Conservation (phyloP, 306 rosid species). For the Medicago truncatula region DNA sequence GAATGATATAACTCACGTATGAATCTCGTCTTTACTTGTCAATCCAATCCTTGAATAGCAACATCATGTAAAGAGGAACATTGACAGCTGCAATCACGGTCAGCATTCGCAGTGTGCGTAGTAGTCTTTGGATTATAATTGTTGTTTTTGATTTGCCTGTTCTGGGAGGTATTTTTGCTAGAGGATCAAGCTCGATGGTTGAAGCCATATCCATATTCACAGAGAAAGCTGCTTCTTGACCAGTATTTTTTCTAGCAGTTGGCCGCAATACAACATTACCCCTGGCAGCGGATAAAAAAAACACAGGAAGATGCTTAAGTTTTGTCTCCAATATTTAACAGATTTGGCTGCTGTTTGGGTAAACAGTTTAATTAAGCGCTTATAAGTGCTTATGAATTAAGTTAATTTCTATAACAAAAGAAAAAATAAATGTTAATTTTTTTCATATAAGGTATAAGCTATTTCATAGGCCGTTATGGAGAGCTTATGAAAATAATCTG, state of each 20-base stretch:
- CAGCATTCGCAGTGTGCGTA: conserved; percentile 60
- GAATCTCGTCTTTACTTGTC: conserved; percentile 52
- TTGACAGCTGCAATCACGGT: conserved; percentile 74
- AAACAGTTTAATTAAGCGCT: not conserved
- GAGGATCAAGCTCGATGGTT: conserved; percentile 51
- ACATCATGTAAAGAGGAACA: conserved; percentile 79
- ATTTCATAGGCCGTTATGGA: no score
- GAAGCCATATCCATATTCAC: conserved; percentile 57
- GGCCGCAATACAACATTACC: conserved; percentile 76
- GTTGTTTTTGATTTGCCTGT: conserved; percentile 60
- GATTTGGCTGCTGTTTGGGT: not conserved
- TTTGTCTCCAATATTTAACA: conserved; percentile 8
- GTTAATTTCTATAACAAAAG: not conserved
- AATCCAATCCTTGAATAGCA: conserved; percentile 88
- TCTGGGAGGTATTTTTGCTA: conserved; percentile 53
- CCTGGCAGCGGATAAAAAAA: conserved; percentile 49
- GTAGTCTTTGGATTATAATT: conserved; percentile 62
- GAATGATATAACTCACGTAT: conserved; percentile 15
- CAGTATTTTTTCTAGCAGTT: conserved; percentile 59
- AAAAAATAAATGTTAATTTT: not conserved
- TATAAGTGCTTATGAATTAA: not conserved
- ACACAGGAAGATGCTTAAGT: conserved; percentile 6
- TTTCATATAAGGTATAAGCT: no score
- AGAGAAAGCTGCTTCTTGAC: conserved; percentile 56
- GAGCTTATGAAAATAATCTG: no score